Evolutionary conservation across 768 basidiomycete species (phyloP).

Genomic region (Tylopilus felleus): DNA sequence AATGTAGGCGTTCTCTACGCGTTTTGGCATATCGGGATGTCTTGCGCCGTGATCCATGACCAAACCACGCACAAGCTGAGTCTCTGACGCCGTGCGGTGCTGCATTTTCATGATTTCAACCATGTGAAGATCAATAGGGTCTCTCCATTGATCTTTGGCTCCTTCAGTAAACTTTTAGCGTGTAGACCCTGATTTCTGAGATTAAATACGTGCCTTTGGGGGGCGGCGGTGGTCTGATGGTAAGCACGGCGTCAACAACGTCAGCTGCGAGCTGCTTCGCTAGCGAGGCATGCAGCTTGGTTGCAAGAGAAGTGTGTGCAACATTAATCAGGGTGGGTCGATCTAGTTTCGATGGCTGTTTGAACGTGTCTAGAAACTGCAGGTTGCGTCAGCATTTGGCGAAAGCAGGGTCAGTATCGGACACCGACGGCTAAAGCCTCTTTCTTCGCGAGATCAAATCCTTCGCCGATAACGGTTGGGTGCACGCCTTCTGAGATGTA

Average conservation of each 20-base stretch:
- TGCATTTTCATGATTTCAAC: slow-evolving; percentile 99
- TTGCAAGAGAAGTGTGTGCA: slow-evolving; percentile 92
- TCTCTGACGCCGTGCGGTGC: slow-evolving; percentile 96
- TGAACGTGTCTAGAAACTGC: slow-evolving; percentile 92
- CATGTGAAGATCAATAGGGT: slow-evolving; percentile 99
- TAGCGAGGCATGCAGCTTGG: slow-evolving; percentile 79
- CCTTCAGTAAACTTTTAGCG: slow-evolving; percentile 39
- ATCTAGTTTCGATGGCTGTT: slow-evolving; percentile 72
- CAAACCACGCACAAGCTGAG: slow-evolving; percentile 90
- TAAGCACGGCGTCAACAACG: slow-evolving; percentile 91
- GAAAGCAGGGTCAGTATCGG: slow-evolving; percentile 10
- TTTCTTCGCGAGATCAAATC: slow-evolving; percentile 97
- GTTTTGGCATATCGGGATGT: slow-evolving; percentile 99
- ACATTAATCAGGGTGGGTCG: slow-evolving; percentile 90
- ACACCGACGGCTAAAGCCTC: slow-evolving; percentile 77
- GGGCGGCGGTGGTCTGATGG: slow-evolving; percentile 73
- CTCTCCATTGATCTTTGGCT: slow-evolving; percentile 64
- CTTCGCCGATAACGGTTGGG: slow-evolving; percentile 91
- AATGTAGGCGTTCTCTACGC: slow-evolving; percentile 93
- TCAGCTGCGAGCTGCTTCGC: slow-evolving; percentile 88
- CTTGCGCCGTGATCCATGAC: slow-evolving; percentile 97
- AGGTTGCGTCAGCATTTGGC: slow-evolving; percentile 21
- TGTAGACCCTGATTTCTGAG: slow-evolving; percentile 25
- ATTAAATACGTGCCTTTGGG: slow-evolving; percentile 46
- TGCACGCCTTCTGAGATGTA: slow-evolving; percentile 98